Base-by-base conservation (phyloP, 2,329 filamentous ascomycete species). In the Drechslerella coelobrocha region DNA sequence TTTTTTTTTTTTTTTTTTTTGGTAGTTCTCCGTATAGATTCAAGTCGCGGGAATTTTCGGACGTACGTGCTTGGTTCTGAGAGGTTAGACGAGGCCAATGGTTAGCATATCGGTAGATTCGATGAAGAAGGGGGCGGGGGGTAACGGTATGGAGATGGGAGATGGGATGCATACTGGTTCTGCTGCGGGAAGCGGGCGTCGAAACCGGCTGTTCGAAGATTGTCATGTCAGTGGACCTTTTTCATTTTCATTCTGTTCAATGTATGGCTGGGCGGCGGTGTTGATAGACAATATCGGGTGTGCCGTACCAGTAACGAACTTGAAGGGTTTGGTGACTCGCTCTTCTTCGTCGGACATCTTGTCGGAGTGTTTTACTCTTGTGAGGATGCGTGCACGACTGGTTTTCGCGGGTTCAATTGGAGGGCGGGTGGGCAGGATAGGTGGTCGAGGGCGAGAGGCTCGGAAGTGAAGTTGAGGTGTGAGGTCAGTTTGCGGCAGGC, bases 181-280 rank as follows among this genome's bases (percentile, higher is more conserved):
- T 88, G 84, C 86, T 99, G 96, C 79, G 94, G 94, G 85, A 97
- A 99, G 81, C 94, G 93, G 82, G 94, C 94, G 81, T 99, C 94
- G 84, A 95, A 96, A 85, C 94, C 68, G 31, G 68, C 94, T 97
- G 78, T 74, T 75, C 78, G 76, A 76, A 75, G n/a, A n/a, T n/a
- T n/a, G n/a, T n/a, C n/a, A n/a, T n/a, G n/a, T n/a, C n/a, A n/a
- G n/a, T n/a, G n/a, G n/a, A n/a, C n/a, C n/a, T n/a, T n/a, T n/a
- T 73, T 73, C 63, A 51, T 63, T 66, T 34, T 57, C 69, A 68
- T 55, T 61, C 61, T 68, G 71, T 73, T 75, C 74, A 69, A n/a
- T 73, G 47, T 26, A 54, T 68, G 29, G 8, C 51, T 37, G 21
- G 27, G 24, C 73, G 63, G 71, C 75, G n/a, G n/a, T n/a, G n/a